These are phyloP conservation scores for Scalesia atractyloides DNA, from an alignment of 129 eudicot genomes.

Conservation along the genomic window DNA sequence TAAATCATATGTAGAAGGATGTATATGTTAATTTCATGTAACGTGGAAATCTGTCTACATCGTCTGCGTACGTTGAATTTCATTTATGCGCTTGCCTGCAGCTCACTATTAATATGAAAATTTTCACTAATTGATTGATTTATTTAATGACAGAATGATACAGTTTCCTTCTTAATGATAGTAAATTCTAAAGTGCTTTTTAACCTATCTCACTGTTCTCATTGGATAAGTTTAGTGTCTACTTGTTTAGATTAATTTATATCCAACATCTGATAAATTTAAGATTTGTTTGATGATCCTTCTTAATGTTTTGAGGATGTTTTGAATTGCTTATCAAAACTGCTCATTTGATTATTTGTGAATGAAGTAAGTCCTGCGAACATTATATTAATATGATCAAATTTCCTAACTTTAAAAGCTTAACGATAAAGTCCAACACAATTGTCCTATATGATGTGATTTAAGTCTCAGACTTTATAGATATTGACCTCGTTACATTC, in stretches of 20 bases:
- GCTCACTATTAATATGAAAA: background rate
- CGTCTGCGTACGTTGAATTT: slow-evolving; percentile 13
- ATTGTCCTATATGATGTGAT: background rate
- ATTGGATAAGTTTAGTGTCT: background rate
- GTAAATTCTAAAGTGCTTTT: slow-evolving; percentile 1
- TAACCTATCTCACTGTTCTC: background rate
- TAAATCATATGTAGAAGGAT: slow-evolving; percentile 25
- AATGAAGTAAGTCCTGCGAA: background rate
- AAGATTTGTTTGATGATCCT: background rate
- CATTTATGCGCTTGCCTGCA: slow-evolving; percentile 25
- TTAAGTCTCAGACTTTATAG: background rate
- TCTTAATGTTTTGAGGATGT: background rate
- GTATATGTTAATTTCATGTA: slow-evolving; percentile 6
- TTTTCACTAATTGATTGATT: slow-evolving; percentile 11
- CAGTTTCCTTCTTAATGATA: slow-evolving; percentile 16
- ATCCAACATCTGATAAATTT: background rate
- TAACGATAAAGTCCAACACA: too few relatives aligned
- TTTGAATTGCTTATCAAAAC: background rate
- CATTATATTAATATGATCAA: background rate
- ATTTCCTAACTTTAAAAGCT: background rate
- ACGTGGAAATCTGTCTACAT: slow-evolving; percentile 15
- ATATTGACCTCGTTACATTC: background rate
- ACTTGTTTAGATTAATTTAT: background rate
- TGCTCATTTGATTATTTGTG: background rate
- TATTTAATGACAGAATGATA: slow-evolving; percentile 13